phyloP scores from a whole-genome alignment of 2,329 filamentous ascomycete genomes.

The Colletotrichum sp. region DNA sequence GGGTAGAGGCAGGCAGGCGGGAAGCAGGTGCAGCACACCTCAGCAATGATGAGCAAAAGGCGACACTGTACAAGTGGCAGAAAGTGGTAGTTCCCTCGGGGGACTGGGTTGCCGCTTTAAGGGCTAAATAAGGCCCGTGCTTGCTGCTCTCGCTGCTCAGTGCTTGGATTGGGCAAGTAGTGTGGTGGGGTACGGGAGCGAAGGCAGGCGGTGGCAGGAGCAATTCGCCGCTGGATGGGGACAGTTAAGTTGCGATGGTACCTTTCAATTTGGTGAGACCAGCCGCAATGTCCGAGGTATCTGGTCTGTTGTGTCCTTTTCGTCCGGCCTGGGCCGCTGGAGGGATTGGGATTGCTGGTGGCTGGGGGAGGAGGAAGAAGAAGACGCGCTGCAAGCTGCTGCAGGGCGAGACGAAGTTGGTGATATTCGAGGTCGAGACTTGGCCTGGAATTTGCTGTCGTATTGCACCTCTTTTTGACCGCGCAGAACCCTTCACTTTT shows the following conservation, averaged over 20 bases:
- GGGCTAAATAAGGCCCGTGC: background rate
- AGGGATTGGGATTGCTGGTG: background rate
- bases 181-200: constrained; percentile 20
- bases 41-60: background rate
- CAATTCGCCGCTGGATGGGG: background rate
- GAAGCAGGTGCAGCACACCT: background rate
- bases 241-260: background rate
- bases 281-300: background rate
- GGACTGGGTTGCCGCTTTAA: constrained; percentile 19
- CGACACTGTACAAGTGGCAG: constrained; percentile 16
- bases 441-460: background rate
- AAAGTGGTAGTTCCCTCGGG: constrained; percentile 9
- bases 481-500: background rate
- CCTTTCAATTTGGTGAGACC: background rate
- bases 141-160: background rate
- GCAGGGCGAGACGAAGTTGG: background rate
- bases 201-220: background rate
- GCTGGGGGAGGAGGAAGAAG: background rate
- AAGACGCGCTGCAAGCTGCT: background rate
- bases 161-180: constrained; percentile 14
- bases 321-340: background rate
- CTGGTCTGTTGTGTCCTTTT: background rate
- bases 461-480: background rate
- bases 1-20: background rate
- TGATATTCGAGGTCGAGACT: background rate